These are phyloP conservation scores for Beauveria sp. DNA, from an alignment of 2,329 filamentous ascomycete species.

Conservation along the genomic window DNA sequence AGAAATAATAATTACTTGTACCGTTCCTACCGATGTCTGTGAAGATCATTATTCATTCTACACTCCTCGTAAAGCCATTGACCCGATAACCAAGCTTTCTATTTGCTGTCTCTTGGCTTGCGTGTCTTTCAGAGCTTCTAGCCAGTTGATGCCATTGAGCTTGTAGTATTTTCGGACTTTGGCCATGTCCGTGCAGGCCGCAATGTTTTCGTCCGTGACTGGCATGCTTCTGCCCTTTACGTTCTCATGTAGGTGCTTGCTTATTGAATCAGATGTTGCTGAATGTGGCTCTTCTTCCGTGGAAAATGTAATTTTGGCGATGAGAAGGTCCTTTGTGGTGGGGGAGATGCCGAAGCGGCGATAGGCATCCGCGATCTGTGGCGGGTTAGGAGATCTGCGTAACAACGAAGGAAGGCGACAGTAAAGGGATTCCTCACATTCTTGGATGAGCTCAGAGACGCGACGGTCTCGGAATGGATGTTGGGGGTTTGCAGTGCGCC, in stretches of 20 bases:
- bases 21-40: not conserved
- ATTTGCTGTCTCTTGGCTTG: slow-evolving; percentile 43
- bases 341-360: slow-evolving; percentile 76
- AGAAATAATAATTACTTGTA: slow-evolving; percentile 6
- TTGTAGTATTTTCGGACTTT: slow-evolving; percentile 84
- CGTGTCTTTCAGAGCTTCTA: slow-evolving; percentile 34
- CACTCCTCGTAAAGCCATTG: slow-evolving; percentile 57
- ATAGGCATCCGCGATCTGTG: slow-evolving; percentile 84
- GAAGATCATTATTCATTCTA: slow-evolving; percentile 12
- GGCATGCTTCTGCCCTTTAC: slow-evolving; percentile 54
- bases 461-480: slow-evolving; percentile 83
- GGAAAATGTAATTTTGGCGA: slow-evolving; percentile 66
- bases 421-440: slow-evolving; percentile 47
- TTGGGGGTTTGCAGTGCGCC: slow-evolving; percentile 68
- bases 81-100: slow-evolving; percentile 63
- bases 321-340: slow-evolving; percentile 62
- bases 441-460: slow-evolving; percentile 70
- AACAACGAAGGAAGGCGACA: not conserved
- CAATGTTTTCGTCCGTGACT: slow-evolving; percentile 58
- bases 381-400: not conserved
- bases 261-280: slow-evolving; percentile 38
- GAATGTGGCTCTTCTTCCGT: slow-evolving; percentile 34
- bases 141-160: slow-evolving; percentile 53
- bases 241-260: slow-evolving; percentile 50
- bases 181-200: slow-evolving; percentile 51